phyloP scores from a whole-genome alignment of 208 protist species.

The Trichomonas vaginalis region DNA sequence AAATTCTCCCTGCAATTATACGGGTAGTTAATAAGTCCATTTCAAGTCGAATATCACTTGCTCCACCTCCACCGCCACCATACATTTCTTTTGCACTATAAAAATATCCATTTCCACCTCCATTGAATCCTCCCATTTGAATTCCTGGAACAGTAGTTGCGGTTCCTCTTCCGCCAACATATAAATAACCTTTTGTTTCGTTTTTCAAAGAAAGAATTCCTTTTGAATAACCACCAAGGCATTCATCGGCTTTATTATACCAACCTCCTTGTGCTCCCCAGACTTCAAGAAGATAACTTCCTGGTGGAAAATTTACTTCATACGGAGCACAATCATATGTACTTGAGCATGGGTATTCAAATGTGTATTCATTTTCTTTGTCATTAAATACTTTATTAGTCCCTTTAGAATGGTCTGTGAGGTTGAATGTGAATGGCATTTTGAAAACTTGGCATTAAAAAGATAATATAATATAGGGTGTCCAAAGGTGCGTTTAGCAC shows the following conservation, averaged over 20 bases:
- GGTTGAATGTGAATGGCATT: too few relatives aligned
- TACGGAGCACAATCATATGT: not conserved
- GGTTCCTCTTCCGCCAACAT: not conserved
- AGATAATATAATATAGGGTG: too few relatives aligned
- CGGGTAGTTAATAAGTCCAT: not conserved
- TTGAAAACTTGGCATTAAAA: too few relatives aligned
- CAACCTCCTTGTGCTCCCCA: not conserved
- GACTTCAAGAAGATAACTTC: not conserved
- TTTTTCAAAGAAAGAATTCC: not conserved
- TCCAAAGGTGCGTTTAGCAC: too few relatives aligned
- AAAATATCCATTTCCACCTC: not conserved
- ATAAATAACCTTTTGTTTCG: not conserved
- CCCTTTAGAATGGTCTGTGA: too few relatives aligned
- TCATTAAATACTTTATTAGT: too few relatives aligned
- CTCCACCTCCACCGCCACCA: not conserved
- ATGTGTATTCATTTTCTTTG: too few relatives aligned
- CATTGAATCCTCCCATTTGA: not conserved
- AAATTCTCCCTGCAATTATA: not conserved
- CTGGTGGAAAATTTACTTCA: not conserved
- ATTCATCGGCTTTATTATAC: not conserved
- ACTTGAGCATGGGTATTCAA: not conserved
- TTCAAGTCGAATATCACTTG: not conserved
- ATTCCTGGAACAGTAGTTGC: too few relatives aligned
- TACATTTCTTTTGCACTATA: not conserved
- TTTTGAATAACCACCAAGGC: not conserved